A percentile compares a stretch with the other conserved stretches of the same genome.
Evolutionary conservation across 106 monocot species (phyloP).

Genomic region (Alisma plantagoaquatica): DNA sequence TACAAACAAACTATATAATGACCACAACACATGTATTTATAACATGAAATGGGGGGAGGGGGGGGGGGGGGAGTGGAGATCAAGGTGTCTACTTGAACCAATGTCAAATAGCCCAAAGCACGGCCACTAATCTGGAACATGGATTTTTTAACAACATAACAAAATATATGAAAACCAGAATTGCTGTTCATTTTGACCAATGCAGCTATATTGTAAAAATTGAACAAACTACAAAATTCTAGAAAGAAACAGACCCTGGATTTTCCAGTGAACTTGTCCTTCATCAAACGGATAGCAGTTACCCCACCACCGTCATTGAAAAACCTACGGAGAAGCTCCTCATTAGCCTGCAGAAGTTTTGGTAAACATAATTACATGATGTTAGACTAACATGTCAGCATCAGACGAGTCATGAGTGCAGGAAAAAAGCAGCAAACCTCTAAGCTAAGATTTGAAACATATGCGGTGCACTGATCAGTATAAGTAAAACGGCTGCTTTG

Average conservation of each 20-base stretch:
- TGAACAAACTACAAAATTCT: neutral
- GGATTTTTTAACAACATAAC: no score
- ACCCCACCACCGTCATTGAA: conserved; percentile 62
- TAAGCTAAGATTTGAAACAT: conserved; percentile 69
- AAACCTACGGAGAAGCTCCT: conserved; percentile 58
- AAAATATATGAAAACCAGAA: no score
- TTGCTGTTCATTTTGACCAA: no score
- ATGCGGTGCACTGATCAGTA: conserved; percentile 81
- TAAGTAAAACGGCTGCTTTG: no score
- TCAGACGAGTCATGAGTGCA: neutral
- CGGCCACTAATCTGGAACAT: no score
- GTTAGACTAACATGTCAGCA: neutral
- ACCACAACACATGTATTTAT: no score
- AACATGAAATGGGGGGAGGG: no score
- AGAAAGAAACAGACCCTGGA: conserved; percentile 61
- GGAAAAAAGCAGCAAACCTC: conserved; percentile 22
- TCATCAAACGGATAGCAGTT: conserved; percentile 56
- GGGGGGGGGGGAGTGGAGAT: no score
- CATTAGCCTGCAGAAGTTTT: conserved; percentile 52
- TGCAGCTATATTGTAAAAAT: no score
- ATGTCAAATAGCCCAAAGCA: no score
- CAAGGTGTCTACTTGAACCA: no score
- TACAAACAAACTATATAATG: no score
- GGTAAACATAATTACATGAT: conserved; percentile 5
- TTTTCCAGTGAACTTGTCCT: conserved; percentile 68